Base-by-base conservation (phyloP, 345 rosid species). In the Bretschneidera sinensis region DNA sequence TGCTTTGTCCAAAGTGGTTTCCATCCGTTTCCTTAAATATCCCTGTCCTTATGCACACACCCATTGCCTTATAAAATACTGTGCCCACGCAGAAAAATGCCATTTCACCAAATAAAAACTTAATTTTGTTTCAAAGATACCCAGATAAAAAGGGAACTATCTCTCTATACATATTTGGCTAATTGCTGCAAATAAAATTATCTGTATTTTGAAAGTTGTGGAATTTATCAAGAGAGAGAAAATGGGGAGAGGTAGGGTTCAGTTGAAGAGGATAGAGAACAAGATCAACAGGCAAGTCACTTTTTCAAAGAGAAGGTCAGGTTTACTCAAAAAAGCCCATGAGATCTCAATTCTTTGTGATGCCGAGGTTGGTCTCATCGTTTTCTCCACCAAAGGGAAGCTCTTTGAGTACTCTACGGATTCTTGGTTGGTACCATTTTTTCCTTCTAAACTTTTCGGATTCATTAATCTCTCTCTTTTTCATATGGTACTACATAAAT, bases 161-260 rank as follows among this genome's bases (percentile, higher is more conserved):
- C 15, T 39, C 10, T 1, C 1, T 39, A 39, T 39, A 39, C 45
- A n/a, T n/a, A n/a, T n/a, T n/a, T 39, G 35, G 9, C 45, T 39
- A 4, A 1, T 39, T 39, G 45, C 15, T 39, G 33, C 45, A 39
- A 39, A 13, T 39, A 13, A 13, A 11, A 4, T 39, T 39, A 5
- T 28, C 33, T n/a, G n/a, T n/a, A n/a, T n/a, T n/a, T n/a, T n/a
- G 33, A 28, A 8, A 3, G 3, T 3, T 28, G 16, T 11, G 15
- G 45, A 14, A 39, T 39, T n/a, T 14, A 13, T 11, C 15, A 39
- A 39, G 45, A n/a, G 45, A 1, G 45, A 11, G 10, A 49, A 64
- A 55, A 89, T 89, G 97, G 97, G 97, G 47, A 80, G 97, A 54
- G 97, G 95, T 63, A 89, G 95, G 85, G 92, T 89, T 78, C 80